Base-by-base conservation (phyloP, 805 yeast species). In the Cyberlindnera americana region DNA sequence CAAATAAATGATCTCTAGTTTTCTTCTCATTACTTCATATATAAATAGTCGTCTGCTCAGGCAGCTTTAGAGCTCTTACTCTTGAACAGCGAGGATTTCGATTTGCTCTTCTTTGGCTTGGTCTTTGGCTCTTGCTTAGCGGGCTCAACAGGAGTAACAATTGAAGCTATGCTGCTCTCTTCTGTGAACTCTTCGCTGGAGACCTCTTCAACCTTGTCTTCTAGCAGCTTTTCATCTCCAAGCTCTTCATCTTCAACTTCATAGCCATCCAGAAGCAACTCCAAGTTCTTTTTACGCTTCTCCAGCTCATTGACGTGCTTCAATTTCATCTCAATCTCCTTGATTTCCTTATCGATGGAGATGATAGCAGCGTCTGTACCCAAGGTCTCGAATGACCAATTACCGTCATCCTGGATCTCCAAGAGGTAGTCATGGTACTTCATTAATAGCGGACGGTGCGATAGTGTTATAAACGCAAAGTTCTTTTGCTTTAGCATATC, bases 371-470 rank as follows among this genome's bases (percentile, higher is more conserved):
- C 80, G 42, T 74, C 81, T 11, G 81, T 72, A 8, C 85, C 81
- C 48, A 80, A 67, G 44, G 79, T 77, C 50, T 81, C 83, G 61
- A 81, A 64, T 42, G 69, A 69, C 81, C 84, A 82, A 28, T 65
- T 62, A 8, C 76, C 72, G 31, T 72, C 71, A 25, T 74, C 75
- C 21, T 81, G 74, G 29, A 90, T 73, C 49, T 83, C 86, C 40
- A 90, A 65, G 19, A 86, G 67, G 49, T 74, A 77, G 49, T 83
- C 89, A 60, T 89, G 97, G 59, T 88, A 89, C 61, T 86, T 86
- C 64, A 86, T 76, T 57, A 89, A 69, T 30, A 86, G 70, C 22
- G 95, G 91, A 34, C 96, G 74, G 59, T 89, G 96, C 19, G 87
- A 76, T 43, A 89, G 75, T 2, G 96, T 87, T 40, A 89, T 77